A percentile compares a stretch with the other conserved stretches of the same genome.
These are phyloP conservation scores for Neolentinus lepideus DNA, from an alignment of 1,284 basidiomycete genomes.

Conservation along the genomic window DNA sequence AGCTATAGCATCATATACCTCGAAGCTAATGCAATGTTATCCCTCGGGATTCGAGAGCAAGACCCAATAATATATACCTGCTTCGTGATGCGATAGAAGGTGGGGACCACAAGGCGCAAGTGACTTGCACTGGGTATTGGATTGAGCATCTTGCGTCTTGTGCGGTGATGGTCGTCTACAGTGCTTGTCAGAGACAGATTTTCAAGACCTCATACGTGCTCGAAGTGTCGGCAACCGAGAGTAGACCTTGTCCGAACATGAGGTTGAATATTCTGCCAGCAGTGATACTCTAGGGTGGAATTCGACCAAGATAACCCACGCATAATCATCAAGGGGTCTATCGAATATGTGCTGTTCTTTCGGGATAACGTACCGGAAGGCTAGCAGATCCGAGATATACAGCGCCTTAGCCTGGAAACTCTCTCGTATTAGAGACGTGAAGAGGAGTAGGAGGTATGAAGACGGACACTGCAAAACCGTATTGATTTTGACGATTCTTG, in stretches of 20 bases:
- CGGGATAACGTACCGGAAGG: background rate
- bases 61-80: background rate
- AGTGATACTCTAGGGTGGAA: background rate
- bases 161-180: background rate
- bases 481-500: constrained; percentile 38
- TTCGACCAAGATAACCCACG: background rate
- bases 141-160: background rate
- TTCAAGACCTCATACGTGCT: background rate
- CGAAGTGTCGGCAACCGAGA: background rate
- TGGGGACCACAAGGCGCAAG: background rate
- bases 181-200: background rate
- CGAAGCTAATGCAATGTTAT: background rate
- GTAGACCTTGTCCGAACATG: background rate
- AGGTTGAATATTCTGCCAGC: background rate
- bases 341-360: background rate
- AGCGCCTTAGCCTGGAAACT: background rate
- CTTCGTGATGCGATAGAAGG: background rate
- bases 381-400: background rate
- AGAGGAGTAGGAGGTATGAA: background rate
- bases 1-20: background rate
- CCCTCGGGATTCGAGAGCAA: background rate
- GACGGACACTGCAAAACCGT: constrained; percentile 45
- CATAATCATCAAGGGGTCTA: background rate
- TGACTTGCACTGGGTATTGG: background rate
- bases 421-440: background rate